phyloP scores from a whole-genome alignment of 805 yeast genomes.

The Nakazawaea pomicola region DNA sequence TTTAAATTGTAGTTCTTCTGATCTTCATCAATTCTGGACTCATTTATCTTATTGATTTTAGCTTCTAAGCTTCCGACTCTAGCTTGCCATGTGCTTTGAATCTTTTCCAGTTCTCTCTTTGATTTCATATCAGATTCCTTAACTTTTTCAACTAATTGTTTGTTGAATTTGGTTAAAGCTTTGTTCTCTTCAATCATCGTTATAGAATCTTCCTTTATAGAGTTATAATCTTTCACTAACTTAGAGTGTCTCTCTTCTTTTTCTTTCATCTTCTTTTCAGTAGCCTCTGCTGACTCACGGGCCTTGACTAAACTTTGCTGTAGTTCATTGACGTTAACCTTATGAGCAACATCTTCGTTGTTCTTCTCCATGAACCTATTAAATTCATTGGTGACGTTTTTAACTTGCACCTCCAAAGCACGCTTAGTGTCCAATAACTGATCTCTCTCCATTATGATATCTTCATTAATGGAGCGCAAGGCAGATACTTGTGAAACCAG shows the following conservation, averaged over 20 bases:
- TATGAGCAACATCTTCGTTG: background rate
- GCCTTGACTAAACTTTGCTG: slow-evolving; percentile 31
- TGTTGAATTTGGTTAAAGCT: slow-evolving; percentile 50
- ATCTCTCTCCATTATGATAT: slow-evolving; percentile 60
- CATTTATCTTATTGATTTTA: slow-evolving; percentile 41
- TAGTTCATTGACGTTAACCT: slow-evolving; percentile 19
- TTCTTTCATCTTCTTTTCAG: slow-evolving; percentile 26
- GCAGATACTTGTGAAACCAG: slow-evolving; percentile 49
- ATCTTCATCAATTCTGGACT: slow-evolving; percentile 44
- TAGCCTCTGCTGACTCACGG: slow-evolving; percentile 23
- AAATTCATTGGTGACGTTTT: slow-evolving; percentile 35
- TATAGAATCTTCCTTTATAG: slow-evolving; percentile 47
- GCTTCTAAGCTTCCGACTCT: slow-evolving; percentile 50
- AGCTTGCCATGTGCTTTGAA: slow-evolving; percentile 50
- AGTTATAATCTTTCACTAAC: slow-evolving; percentile 24
- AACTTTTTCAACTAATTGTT: slow-evolving; percentile 42
- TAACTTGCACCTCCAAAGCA: slow-evolving; percentile 38
- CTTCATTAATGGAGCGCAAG: slow-evolving; percentile 54
- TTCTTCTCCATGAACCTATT: slow-evolving; percentile 26
- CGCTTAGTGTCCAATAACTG: slow-evolving; percentile 47
- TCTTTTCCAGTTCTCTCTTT: slow-evolving; percentile 46
- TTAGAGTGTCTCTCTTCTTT: slow-evolving; percentile 19
- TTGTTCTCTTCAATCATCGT: slow-evolving; percentile 64
- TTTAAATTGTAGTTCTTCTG: slow-evolving; percentile 46
- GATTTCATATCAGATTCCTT: slow-evolving; percentile 42